phyloP scores from a whole-genome alignment of 2,329 filamentous ascomycete species.

The Sclerotinia glacialis region DNA sequence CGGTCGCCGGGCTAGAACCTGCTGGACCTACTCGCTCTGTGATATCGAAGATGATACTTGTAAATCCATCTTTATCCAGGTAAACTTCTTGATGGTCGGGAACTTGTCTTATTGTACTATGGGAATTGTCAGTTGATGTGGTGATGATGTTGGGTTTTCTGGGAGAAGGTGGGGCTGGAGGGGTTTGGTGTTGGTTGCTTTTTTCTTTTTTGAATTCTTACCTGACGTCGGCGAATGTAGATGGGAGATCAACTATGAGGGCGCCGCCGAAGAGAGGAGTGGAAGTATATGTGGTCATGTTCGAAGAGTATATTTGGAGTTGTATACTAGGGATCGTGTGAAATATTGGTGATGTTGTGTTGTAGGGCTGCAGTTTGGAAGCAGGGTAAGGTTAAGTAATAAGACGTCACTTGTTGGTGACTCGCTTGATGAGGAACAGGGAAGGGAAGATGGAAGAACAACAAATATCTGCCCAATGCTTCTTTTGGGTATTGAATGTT shows the following conservation, averaged over 20 bases:
- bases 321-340: not conserved
- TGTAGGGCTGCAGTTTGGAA: conserved; percentile 15
- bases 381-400: conserved; percentile 1
- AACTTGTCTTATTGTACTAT: conserved; percentile 70
- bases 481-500: not conserved
- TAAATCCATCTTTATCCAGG: conserved; percentile 79
- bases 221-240: conserved; percentile 69
- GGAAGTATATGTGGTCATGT: conserved; percentile 22
- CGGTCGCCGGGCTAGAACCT: conserved; percentile 55
- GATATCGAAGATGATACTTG: conserved; percentile 86
- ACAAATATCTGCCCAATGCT: not conserved
- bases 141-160: conserved; percentile 15
- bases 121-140: conserved; percentile 25
- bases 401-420: conserved; percentile 13
- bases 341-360: not conserved
- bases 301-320: not conserved
- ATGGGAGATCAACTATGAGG: conserved; percentile 67
- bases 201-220: conserved; percentile 42
- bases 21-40: conserved; percentile 70
- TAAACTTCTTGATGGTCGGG: conserved; percentile 91
- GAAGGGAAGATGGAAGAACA: not conserved
- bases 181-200: conserved; percentile 3
- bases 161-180: conserved; percentile 4
- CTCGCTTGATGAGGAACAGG: conserved; percentile 13
- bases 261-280: conserved; percentile 71